phyloP scores from a whole-genome alignment of 225 moss, liverwort and hornwort genomes.

The Marchantia polymorpha region DNA sequence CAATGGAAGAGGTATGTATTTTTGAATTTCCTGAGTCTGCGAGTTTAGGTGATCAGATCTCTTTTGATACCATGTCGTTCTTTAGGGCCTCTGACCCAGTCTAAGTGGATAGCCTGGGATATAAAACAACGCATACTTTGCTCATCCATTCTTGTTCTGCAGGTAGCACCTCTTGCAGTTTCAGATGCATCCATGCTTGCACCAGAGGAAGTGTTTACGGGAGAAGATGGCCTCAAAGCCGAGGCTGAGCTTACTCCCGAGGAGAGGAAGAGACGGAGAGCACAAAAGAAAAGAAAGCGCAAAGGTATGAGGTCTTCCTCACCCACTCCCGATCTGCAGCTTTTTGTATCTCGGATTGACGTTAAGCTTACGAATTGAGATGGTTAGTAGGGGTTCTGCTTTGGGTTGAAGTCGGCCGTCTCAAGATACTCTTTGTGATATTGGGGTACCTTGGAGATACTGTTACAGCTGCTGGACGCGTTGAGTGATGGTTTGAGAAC shows the following conservation, averaged over 20 bases:
- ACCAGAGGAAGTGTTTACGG: conserved; percentile 91
- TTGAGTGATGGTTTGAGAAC: too few relatives aligned
- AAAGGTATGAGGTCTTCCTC: conserved; percentile 51
- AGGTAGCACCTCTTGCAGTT: conserved; percentile 86
- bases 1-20: conserved; percentile 89
- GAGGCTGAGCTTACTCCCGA: conserved; percentile 80
- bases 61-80: background rate
- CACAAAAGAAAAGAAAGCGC: conserved; percentile 82
- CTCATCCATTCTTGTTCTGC: background rate
- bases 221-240: conserved; percentile 67
- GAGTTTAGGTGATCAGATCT: background rate
- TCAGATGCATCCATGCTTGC: conserved; percentile 96
- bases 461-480: too few relatives aligned
- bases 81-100: background rate
- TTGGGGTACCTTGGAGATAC: too few relatives aligned
- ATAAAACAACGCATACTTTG: too few relatives aligned
- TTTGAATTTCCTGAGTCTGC: background rate
- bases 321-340: too few relatives aligned
- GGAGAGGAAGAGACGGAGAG: conserved; percentile 82
- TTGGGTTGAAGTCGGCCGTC: background rate
- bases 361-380: background rate
- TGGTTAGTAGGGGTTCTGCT: background rate
- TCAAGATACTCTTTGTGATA: too few relatives aligned
- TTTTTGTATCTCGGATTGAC: too few relatives aligned
- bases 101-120: background rate